phyloP scores from a whole-genome alignment of 257 asterid species.

The Dorcoceras hygrometricum region DNA sequence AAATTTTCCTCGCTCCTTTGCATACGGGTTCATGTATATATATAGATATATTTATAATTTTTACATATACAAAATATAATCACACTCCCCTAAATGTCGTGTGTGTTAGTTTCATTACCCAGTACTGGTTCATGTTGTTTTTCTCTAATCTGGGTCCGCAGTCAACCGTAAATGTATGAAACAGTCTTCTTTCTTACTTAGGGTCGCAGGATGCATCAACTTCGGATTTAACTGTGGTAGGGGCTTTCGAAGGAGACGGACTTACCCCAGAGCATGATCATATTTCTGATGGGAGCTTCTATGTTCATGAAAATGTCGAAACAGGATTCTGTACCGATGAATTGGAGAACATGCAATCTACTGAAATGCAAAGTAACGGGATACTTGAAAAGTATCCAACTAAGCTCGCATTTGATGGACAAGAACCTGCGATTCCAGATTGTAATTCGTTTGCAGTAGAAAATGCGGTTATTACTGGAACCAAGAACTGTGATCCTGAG shows the following conservation, averaged over 20 bases:
- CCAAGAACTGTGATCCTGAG: conserved; percentile 4
- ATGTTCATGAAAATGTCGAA: conserved; percentile 28
- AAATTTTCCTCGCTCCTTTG: background rate
- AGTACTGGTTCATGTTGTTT: background rate
- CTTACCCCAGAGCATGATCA: conserved; percentile 19
- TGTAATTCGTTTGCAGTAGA: conserved; percentile 5
- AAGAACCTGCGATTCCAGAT: conserved; percentile 2
- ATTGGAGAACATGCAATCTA: conserved; percentile 18
- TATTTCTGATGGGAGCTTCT: conserved; percentile 17
- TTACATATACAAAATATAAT: background rate
- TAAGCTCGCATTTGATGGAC: conserved; percentile 20
- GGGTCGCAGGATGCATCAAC: conserved; percentile 20
- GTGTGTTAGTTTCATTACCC: background rate
- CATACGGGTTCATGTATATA: background rate
- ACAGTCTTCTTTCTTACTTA: conserved; percentile 15
- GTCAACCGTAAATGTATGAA: background rate
- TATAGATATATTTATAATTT: too few species aligned
- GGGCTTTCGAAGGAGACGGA: conserved; percentile 19
- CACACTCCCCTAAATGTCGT: background rate
- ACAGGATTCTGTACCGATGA: conserved; percentile 14
- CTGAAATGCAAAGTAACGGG: background rate
- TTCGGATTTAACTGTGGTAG: conserved; percentile 18
- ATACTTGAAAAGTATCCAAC: conserved; percentile 17
- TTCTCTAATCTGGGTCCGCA: background rate
- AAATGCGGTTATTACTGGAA: background rate